These are phyloP conservation scores for Colletotrichum tamarilloi DNA, from an alignment of 2,329 filamentous ascomycete species.

Conservation along the genomic window DNA sequence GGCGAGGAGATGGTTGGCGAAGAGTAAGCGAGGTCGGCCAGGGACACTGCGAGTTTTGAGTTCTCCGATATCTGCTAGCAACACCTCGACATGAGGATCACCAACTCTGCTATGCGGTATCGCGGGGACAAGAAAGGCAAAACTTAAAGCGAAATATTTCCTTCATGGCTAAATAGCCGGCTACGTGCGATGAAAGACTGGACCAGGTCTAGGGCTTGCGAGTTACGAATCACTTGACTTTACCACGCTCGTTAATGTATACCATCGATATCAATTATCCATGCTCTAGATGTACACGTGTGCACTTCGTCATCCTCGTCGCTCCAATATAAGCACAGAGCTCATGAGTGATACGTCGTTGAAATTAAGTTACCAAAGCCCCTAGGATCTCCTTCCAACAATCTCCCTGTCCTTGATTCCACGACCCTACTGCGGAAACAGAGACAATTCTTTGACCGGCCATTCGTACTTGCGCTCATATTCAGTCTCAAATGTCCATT, in stretches of 20 bases:
- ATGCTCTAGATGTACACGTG: background rate
- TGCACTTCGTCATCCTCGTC: background rate
- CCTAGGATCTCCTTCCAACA: background rate
- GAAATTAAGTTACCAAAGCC: background rate
- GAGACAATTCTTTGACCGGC: conserved; percentile 1
- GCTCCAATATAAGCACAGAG: background rate
- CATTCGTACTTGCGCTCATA: conserved; percentile 11
- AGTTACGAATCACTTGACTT: background rate
- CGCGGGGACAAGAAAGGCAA: too few relatives aligned
- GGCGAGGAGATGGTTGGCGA: background rate
- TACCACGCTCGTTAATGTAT: background rate
- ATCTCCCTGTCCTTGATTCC: too few relatives aligned
- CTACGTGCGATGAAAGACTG: too few relatives aligned
- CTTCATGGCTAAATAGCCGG: too few relatives aligned
- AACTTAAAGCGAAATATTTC: too few relatives aligned
- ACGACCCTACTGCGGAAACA: background rate
- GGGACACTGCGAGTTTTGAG: background rate
- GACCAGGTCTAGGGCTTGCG: too few relatives aligned
- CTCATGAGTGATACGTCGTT: background rate
- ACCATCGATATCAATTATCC: too few relatives aligned
- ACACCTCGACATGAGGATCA: too few relatives aligned
- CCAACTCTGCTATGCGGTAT: too few relatives aligned
- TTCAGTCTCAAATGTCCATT: conserved; percentile 13
- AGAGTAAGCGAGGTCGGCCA: background rate
- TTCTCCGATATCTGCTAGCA: too few relatives aligned